These are phyloP conservation scores for Ephemerocybe angulata DNA, from an alignment of 768 basidiomycete species.

Conservation along the genomic window DNA sequence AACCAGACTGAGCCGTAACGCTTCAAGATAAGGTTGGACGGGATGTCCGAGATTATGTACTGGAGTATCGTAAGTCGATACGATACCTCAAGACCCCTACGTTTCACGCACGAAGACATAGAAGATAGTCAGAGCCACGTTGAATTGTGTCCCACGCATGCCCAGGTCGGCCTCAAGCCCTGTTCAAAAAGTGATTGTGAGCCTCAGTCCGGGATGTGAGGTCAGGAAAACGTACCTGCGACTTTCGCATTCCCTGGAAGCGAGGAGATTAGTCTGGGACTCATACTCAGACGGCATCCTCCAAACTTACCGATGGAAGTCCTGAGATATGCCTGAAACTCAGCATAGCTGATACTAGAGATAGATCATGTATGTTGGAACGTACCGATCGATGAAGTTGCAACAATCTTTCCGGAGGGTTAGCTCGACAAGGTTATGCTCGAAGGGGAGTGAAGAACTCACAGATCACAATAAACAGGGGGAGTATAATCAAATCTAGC, in stretches of 20 bases:
- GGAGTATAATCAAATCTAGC: constrained; percentile 32
- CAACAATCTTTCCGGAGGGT: constrained; percentile 29
- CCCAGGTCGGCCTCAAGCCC: constrained; percentile 39
- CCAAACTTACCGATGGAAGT: too few species aligned
- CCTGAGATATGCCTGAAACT: too few species aligned
- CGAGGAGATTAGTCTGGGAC: too few species aligned
- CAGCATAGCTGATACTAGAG: too few species aligned
- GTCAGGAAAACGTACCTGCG: too few species aligned
- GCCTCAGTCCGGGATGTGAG: too few species aligned
- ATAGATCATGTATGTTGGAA: too few species aligned
- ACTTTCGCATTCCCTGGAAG: constrained; percentile 23
- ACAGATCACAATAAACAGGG: constrained; percentile 38
- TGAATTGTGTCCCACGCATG: constrained; percentile 38
- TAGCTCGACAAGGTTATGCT: too few species aligned
- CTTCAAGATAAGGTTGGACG: constrained; percentile 41
- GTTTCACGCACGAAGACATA: constrained; percentile 36
- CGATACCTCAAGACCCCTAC: too few species aligned
- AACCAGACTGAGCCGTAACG: constrained; percentile 38
- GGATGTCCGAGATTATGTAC: constrained; percentile 37
- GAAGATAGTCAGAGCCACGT: constrained; percentile 40
- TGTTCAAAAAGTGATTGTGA: too few species aligned
- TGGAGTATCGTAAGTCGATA: too few species aligned
- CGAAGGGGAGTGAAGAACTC: constrained; percentile 15
- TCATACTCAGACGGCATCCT: too few species aligned
- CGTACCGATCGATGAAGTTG: constrained; percentile 35